These are phyloP conservation scores for Lathyrus sativus DNA, from an alignment of 306 rosid genomes.

Conservation along the genomic window DNA sequence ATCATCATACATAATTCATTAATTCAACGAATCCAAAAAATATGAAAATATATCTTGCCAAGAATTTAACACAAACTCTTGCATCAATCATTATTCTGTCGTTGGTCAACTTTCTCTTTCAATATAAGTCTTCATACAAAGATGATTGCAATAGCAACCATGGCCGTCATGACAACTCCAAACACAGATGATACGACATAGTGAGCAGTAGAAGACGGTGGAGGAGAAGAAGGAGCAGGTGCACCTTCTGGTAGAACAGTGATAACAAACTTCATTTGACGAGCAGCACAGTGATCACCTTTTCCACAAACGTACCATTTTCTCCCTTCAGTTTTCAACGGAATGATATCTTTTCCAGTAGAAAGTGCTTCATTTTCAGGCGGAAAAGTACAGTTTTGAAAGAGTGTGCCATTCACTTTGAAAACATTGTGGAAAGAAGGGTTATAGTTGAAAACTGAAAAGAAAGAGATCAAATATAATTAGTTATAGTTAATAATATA, in stretches of 20 bases:
- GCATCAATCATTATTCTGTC: too few species aligned
- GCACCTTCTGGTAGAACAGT: conserved; percentile 5
- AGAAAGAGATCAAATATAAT: neutral
- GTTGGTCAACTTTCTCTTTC: too few species aligned
- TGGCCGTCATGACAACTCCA: neutral
- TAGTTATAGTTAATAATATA: neutral
- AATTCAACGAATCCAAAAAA: too few species aligned
- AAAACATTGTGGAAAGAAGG: conserved; percentile 22
- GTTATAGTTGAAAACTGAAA: conserved; percentile 40
- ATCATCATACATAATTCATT: too few species aligned
- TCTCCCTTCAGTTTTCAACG: conserved; percentile 24
- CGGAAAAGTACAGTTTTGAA: conserved; percentile 25
- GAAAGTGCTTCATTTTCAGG: neutral
- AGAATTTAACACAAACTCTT: too few species aligned
- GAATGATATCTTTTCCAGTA: conserved; percentile 15
- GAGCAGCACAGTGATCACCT: conserved; percentile 26
- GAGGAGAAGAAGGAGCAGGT: conserved; percentile 41
- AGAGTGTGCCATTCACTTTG: conserved; percentile 35
- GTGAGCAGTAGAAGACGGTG: conserved; percentile 34
- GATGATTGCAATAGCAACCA: conserved; percentile 13
- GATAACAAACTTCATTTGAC: conserved; percentile 43
- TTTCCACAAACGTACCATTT: conserved; percentile 44
- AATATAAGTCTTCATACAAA: conserved; percentile 1
- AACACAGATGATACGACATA: neutral
- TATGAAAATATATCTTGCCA: too few species aligned